phyloP scores from a whole-genome alignment of 2,329 filamentous ascomycete genomes.

The Colletotrichum phormii region DNA sequence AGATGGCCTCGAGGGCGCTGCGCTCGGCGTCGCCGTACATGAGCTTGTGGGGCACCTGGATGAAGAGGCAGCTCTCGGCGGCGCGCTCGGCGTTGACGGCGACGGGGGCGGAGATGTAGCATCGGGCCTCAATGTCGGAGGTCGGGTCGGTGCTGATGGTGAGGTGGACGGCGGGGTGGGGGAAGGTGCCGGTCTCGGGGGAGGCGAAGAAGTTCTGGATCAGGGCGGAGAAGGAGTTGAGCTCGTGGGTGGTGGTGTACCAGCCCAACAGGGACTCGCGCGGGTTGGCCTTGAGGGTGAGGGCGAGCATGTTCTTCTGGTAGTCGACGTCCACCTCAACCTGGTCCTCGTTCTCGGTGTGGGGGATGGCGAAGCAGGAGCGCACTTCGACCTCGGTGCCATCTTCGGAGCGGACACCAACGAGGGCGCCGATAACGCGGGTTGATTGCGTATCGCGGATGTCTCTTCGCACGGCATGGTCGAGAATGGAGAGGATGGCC shows the following conservation, averaged over 20 bases:
- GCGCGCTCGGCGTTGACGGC: constrained; percentile 95
- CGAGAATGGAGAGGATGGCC: constrained; percentile 83
- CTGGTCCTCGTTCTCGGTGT: constrained; percentile 98
- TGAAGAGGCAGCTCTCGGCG: constrained; percentile 96
- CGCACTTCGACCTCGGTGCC: constrained; percentile 96
- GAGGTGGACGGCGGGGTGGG: constrained; percentile 96
- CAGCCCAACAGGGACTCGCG: constrained; percentile 95
- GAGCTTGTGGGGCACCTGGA: constrained; percentile 95
- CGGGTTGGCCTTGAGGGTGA: constrained; percentile 93
- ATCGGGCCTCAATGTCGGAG: constrained; percentile 87
- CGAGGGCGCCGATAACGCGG: constrained; percentile 94
- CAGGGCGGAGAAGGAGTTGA: constrained; percentile 98
- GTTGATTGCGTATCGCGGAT: constrained; percentile 82
- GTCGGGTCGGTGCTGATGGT: constrained; percentile 93
- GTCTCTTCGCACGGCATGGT: constrained; percentile 93
- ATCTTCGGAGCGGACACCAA: constrained; percentile 94
- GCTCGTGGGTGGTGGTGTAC: constrained; percentile 97
- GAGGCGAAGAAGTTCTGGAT: constrained; percentile 99
- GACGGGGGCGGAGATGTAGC: constrained; percentile 95
- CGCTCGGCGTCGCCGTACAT: constrained; percentile 82
- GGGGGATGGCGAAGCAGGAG: constrained; percentile 96
- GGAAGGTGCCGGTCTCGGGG: constrained; percentile 96
- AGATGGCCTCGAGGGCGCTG: constrained; percentile 81
- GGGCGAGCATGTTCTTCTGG: constrained; percentile 98
- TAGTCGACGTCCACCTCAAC: constrained; percentile 99